A percentile compares a stretch with the other conserved stretches of the same genome.
Conservation (phyloP, 345 rosid genomes). For the Murraya koenigii region DNA sequence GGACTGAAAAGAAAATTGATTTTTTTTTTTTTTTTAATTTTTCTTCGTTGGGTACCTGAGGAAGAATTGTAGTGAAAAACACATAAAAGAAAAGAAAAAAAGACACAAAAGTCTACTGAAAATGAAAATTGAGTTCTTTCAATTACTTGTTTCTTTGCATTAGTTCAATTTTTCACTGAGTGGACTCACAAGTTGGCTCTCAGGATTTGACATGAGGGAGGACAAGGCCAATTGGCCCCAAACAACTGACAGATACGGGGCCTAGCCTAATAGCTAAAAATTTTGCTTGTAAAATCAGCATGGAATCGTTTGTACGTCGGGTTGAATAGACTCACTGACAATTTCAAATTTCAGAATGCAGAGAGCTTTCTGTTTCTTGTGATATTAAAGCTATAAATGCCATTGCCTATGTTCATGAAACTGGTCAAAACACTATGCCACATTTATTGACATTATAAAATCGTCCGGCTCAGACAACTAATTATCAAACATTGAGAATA, state of each 20-base stretch:
- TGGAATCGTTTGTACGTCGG: not conserved
- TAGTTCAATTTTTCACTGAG: not conserved
- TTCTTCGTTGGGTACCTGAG: not conserved
- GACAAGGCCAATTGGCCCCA: not conserved
- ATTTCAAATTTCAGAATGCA: not conserved
- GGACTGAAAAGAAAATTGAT: not conserved
- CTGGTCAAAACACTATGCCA: not conserved
- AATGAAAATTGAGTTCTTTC: too few relatives aligned
- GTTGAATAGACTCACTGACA: not conserved
- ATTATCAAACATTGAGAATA: too few relatives aligned
- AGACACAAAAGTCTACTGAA: not conserved
- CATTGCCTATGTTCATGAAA: not conserved
- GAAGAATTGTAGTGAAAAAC: not conserved
- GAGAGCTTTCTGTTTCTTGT: not conserved
- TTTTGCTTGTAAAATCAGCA: conserved; percentile 9
- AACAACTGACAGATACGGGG: not conserved
- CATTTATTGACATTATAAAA: not conserved
- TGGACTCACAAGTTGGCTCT: not conserved
- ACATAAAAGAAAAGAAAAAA: too few relatives aligned
- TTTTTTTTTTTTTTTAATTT: not conserved
- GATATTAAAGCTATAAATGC: not conserved
- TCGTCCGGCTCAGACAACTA: not conserved
- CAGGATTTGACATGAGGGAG: not conserved
- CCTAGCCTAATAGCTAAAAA: not conserved
- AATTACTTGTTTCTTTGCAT: not conserved